Evolutionary conservation across 2,329 filamentous ascomycete species (phyloP).

Genomic region (Grosmannia clavigera): DNA sequence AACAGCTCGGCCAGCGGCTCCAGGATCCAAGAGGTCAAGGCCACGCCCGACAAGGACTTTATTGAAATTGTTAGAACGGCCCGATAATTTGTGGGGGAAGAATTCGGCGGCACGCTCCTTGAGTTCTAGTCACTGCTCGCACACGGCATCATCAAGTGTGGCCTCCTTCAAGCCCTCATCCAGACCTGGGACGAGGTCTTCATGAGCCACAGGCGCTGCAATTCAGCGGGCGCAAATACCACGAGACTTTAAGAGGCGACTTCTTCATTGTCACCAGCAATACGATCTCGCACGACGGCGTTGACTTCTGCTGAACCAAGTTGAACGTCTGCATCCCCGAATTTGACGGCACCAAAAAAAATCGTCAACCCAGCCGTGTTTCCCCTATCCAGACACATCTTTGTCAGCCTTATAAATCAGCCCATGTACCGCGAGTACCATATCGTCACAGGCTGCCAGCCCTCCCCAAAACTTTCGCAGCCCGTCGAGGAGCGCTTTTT

Average conservation of each 20-base stretch:
- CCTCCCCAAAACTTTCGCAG: conserved; percentile 14
- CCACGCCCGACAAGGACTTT: conserved; percentile 15
- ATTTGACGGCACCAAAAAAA: conserved; percentile 30
- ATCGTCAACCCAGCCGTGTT: conserved; percentile 31
- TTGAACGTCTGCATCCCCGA: conserved; percentile 23
- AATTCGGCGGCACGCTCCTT: background rate
- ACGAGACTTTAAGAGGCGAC: background rate
- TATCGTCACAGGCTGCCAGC: conserved; percentile 25
- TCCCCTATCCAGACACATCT: conserved; percentile 32
- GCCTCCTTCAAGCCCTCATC: conserved; percentile 42
- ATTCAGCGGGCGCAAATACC: background rate
- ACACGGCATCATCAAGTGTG: conserved; percentile 23
- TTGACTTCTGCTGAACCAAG: conserved; percentile 28
- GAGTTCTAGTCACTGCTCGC: background rate
- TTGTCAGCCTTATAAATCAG: conserved; percentile 29
- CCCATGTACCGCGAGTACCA: conserved; percentile 31
- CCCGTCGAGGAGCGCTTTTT: conserved; percentile 19
- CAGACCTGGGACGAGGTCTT: conserved; percentile 31
- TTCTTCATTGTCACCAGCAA: conserved; percentile 23
- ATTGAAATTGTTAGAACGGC: conserved; percentile 15
- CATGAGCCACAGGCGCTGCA: conserved; percentile 20
- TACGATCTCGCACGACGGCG: conserved; percentile 36
- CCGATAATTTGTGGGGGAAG: conserved; percentile 13
- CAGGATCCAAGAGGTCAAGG: background rate
- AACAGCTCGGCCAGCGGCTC: background rate